Base-by-base conservation (phyloP, 2,329 filamentous ascomycete genomes). In the Penicillium hesseltinei region DNA sequence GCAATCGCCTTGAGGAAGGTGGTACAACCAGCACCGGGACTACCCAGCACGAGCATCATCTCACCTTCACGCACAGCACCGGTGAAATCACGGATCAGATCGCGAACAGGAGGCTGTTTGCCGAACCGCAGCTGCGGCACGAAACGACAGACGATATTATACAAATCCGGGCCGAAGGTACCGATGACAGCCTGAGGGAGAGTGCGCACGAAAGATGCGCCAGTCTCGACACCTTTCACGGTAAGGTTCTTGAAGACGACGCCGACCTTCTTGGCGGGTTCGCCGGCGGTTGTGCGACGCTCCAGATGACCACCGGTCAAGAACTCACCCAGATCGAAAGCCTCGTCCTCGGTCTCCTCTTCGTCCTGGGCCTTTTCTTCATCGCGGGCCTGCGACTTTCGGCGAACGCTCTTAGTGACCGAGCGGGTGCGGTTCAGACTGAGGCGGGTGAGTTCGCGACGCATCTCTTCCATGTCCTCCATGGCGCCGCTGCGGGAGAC, bases 141-240 rank as follows among this genome's bases (percentile, higher is more conserved):
- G 56, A 83, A 85, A 7, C 77, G 69, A 33, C 77, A 78, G 15
- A 92, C 65, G 7, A 90, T 75, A 23, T 78, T 81, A 71, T 90
- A 93, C 1, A 93, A 76, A 71, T 93, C 90, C 0, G 90, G 90
- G 0, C 90, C 90, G 70, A 94, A 93, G 0, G 89, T 92, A 23
- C 89, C 89, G 5, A 91, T 61, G 38, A 93, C 80, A 3, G 90
- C 90, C 62, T 90, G 83, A 0, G 90, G 89, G 0, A 93, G 75
- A 0, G 89, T 91, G 59, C 84, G 84, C 27, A 89, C 88, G 62
- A 89, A 89, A 0, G 84, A 84, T 0, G 88, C 80, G 0, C 84
- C 86, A 13, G 84, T 84, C 42, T 86, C 85, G 8, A 87, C 77
- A 19, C 90, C 90, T 71, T 88, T 87, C 29, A 93, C 90, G 0